Evolutionary conservation across 805 yeast genomes (phyloP), one percentile per base, ranked within the genome.

Genomic region (Candida nonsorbophila): DNA sequence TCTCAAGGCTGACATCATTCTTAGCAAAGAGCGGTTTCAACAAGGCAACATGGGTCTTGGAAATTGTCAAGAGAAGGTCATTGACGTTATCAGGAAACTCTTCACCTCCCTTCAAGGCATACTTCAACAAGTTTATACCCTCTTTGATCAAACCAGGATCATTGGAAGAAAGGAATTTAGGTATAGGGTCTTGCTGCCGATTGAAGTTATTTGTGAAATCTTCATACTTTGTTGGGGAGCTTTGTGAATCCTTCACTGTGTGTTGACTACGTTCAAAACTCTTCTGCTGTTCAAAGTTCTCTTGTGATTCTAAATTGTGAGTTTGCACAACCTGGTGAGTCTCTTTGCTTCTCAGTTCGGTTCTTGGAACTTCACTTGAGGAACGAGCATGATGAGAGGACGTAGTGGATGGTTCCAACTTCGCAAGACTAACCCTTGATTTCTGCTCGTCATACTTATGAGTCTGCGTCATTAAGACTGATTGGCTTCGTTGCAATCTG

Each of bases 71-170:
- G 10, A 64, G 32, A n/a, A 49, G 38, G 0, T 28, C 33, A 15
- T 36, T 38, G 3, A 57, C 34, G 22, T 49, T 53, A 1, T 29
- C 13, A 1, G 65, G 44, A 15, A 61, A 32, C 13, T 50, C 55
- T 27, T 65, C 71, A 13, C 52, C 53, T 2, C 53, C 56, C 28
- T 57, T 41, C 4, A 66, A 47, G 1, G 71, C 68, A 38, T 51
- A 58, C 24, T 55, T 56, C 23, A 66, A 45, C 15, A 63, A 38
- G 22, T 47, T 46, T 4, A 66, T 42, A 4, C 70, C 72, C 37
- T 64, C 69, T 1, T 30, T 34, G 6, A 55, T 42, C 25, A 53
- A 40, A 6, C 47, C 53, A 2, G 46, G 39, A 21, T 54, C 53
- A 13, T 49, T 35, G 1, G 69, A 64, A 4, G 58, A 45, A 20